phyloP scores from a whole-genome alignment of 495 filamentous ascomycete species.

The Neurospora hispaniola region DNA sequence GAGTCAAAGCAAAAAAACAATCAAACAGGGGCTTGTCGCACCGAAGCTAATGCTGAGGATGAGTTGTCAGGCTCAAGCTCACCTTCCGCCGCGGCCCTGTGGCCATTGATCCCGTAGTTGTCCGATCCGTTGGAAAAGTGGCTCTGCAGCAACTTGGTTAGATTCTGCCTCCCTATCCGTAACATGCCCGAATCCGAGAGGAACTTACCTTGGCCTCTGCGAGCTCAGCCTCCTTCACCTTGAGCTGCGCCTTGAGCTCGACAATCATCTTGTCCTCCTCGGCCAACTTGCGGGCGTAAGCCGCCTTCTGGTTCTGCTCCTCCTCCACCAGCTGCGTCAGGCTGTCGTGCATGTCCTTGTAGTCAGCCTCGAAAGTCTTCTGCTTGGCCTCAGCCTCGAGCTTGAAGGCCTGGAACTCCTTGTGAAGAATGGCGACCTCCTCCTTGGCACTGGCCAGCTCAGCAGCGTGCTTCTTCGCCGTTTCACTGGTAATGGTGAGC shows the following conservation, averaged over 20 bases:
- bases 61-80: slow-evolving; percentile 41
- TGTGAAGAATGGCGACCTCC: slow-evolving; percentile 28
- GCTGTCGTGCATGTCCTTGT: slow-evolving; percentile 46
- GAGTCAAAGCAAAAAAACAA: slow-evolving; percentile 15
- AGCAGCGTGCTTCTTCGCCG: slow-evolving; percentile 11
- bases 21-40: slow-evolving; percentile 39
- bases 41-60: slow-evolving; percentile 46
- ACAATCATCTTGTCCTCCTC: slow-evolving; percentile 29
- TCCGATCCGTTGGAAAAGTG: slow-evolving; percentile 26
- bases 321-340: slow-evolving; percentile 40
- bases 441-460: slow-evolving; percentile 29
- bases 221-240: slow-evolving; percentile 44
- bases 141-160: slow-evolving; percentile 18
- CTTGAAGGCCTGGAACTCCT: slow-evolving; percentile 28
- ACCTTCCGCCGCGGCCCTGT: slow-evolving; percentile 37
- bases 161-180: neutral
- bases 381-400: slow-evolving; percentile 18
- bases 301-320: slow-evolving; percentile 32
- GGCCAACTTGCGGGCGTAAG: slow-evolving; percentile 22
- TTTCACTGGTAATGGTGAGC: neutral
- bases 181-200: neutral
- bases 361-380: slow-evolving; percentile 41
- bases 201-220: slow-evolving; percentile 39
- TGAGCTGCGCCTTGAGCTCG: slow-evolving; percentile 36
- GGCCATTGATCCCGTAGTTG: slow-evolving; percentile 11